Evolutionary conservation across 106 monocot species (phyloP).

Genomic region (Xerophyta viscosa): DNA sequence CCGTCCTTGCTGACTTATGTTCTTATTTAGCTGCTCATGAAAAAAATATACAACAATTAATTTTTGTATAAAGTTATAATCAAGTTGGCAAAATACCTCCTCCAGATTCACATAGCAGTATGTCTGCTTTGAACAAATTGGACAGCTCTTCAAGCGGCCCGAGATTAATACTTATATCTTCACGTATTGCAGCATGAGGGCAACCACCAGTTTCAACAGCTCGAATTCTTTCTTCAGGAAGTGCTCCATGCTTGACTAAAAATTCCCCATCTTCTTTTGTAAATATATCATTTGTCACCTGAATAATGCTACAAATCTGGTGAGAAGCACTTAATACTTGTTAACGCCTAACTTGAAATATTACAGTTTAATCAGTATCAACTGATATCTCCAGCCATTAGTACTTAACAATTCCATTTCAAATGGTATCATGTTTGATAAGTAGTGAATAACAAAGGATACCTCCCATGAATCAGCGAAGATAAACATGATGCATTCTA

Average conservation of each 20-base stretch:
- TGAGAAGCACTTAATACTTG: not conserved
- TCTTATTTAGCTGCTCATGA: too few relatives aligned
- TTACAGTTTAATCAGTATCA: too few relatives aligned
- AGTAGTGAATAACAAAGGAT: too few relatives aligned
- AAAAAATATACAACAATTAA: not conserved
- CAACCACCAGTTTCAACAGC: constrained; percentile 98
- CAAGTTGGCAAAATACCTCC: constrained; percentile 47
- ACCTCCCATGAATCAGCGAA: too few relatives aligned
- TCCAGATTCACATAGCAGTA: constrained; percentile 98
- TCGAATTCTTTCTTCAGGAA: constrained; percentile 94
- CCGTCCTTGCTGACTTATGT: too few relatives aligned
- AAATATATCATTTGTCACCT: constrained; percentile 99
- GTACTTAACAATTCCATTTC: too few relatives aligned
- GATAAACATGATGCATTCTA: too few relatives aligned
- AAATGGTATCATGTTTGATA: too few relatives aligned
- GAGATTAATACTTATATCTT: constrained; percentile 97
- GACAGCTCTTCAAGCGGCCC: constrained; percentile 96
- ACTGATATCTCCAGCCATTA: too few relatives aligned
- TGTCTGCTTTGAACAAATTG: constrained; percentile 77
- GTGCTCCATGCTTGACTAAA: constrained; percentile 90
- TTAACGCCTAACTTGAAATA: too few relatives aligned
- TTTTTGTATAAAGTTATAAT: not conserved
- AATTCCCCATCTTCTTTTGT: constrained; percentile 99
- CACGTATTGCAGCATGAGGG: constrained; percentile 94
- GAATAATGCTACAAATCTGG: constrained; percentile 1